Conservation (phyloP, 164 flowering plant genomes). For the Vitis amurensis region DNA sequence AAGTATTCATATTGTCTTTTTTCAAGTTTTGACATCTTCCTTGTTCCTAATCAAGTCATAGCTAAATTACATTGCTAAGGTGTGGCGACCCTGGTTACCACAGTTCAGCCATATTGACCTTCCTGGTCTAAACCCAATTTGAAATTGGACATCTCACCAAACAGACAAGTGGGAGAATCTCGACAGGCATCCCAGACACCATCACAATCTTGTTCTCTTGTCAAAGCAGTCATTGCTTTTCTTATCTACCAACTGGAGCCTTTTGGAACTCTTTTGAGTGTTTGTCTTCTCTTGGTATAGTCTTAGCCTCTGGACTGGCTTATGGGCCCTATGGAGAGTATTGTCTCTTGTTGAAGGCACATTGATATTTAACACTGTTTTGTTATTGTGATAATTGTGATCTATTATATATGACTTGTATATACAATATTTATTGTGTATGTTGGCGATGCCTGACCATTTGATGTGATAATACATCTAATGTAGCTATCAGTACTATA, state of each 20-base stretch:
- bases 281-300: background rate
- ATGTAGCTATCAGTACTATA: background rate
- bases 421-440: background rate
- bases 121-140: background rate
- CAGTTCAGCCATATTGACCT: background rate
- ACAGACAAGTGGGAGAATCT: conserved; percentile 3
- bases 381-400: background rate
- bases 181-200: conserved; percentile 6
- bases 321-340: background rate
- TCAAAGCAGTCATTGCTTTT: background rate
- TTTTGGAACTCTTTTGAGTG: background rate
- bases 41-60: background rate
- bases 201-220: conserved; percentile 8
- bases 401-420: background rate
- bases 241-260: background rate
- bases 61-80: too few relatives aligned
- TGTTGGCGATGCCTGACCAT: background rate
- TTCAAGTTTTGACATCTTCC: background rate
- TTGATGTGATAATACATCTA: background rate
- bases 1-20: background rate
- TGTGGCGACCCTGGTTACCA: too few relatives aligned
- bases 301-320: background rate
- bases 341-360: conserved; percentile 7
- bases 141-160: conserved; percentile 21
- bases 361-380: background rate